Evolutionary conservation across 345 rosid species (phyloP), one percentile per base, ranked within the genome.

Genomic region (Kandelia obovata): DNA sequence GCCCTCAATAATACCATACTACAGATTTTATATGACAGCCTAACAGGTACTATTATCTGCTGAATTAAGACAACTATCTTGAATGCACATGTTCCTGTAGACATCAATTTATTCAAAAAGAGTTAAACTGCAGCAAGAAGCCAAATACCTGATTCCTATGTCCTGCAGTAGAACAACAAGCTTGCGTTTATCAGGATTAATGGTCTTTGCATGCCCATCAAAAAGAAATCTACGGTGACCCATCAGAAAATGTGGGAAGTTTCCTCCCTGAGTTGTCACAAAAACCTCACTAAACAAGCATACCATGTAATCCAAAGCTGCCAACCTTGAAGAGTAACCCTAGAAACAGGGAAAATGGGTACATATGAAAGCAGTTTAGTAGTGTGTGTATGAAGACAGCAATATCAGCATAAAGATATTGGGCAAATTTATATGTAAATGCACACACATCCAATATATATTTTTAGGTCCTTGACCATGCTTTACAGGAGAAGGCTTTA

Each of bases 171-270:
- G 82, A 73, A 83, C 74, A 71, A 83, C 96, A 63, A 94, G 89
- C 82, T 88, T 91, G 64, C 81, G 87, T 64, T 94, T 94, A 63
- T 94, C 92, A 9, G 97, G 98, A 64, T 74, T 89, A 71, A 93
- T 80, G 37, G 97, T 93, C 81, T 89, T 93, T 3, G 97, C 87
- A 78, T 94, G 98, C 64, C 97, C 97, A 62, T 81, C 85, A 32
- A 83, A 88, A 57, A 94, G 85, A 71, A 89, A 94, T 83, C 96
- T 85, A 25, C 96, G 85, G 69, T 94, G 98, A 47, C 98, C 98
- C 96, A 91, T 94, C 72, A 91, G 73, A 76, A 94, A 91, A 79
- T 94, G 97, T 6, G 98, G 97, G 78, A 94, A 91, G 80, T 91
- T 94, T 66, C 98, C 97, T 32, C 97, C 97, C 63, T 94, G 98